Conservation (phyloP, 345 rosid genomes). For the Turnera subulata region DNA sequence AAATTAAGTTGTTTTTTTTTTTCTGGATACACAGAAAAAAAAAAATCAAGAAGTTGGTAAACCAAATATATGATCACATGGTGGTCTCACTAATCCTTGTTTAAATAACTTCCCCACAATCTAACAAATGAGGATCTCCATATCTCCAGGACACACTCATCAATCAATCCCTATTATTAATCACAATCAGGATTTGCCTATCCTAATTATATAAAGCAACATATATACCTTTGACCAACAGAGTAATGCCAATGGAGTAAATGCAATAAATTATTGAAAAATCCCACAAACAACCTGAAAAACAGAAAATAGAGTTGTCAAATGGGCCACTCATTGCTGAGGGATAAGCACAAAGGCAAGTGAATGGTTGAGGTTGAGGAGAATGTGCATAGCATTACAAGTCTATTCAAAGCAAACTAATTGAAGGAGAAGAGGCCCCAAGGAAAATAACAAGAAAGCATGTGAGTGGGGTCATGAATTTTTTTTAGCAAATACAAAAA, state of each 20-base stretch:
- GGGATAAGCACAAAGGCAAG: slow-evolving; percentile 6
- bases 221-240: slow-evolving; percentile 1
- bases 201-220: background rate
- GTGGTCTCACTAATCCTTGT: slow-evolving; percentile 16
- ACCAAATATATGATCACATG: slow-evolving; percentile 36
- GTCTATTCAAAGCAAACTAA: slow-evolving; percentile 5
- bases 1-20: too few species aligned
- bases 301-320: slow-evolving; percentile 3
- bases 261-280: background rate
- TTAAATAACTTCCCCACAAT: slow-evolving; percentile 12
- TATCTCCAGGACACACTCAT: slow-evolving; percentile 16
- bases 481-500: background rate
- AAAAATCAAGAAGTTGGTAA: too few species aligned
- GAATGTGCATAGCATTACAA: slow-evolving; percentile 26
- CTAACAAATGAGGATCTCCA: slow-evolving; percentile 19
- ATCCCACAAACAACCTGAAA: background rate
- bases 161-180: slow-evolving; percentile 9
- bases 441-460: slow-evolving; percentile 21
- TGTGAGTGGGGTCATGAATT: slow-evolving; percentile 30
- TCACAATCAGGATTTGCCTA: slow-evolving; percentile 14
- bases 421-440: background rate
- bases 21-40: too few species aligned
- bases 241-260: slow-evolving; percentile 11
- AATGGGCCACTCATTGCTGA: slow-evolving; percentile 8
- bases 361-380: slow-evolving; percentile 4